Evolutionary conservation across 2,329 filamentous ascomycete genomes (phyloP).

Genomic region (Thermothelomyces thermophilus): DNA sequence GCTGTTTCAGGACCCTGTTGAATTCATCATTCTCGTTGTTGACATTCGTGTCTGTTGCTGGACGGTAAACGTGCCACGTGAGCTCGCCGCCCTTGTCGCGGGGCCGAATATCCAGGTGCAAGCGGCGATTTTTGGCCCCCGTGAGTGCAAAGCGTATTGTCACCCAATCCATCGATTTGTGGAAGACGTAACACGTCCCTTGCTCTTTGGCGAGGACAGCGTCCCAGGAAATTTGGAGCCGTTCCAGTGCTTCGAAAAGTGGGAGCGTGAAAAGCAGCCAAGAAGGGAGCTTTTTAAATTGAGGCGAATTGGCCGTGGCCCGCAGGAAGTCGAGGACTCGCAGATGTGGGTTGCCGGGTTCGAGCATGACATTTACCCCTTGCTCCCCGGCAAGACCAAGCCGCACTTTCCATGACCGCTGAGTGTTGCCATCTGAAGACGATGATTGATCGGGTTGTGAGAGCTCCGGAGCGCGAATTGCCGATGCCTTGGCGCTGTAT

Average conservation of each 20-base stretch:
- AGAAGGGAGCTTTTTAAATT: conserved; percentile 46
- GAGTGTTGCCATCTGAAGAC: neutral
- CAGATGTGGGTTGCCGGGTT: conserved; percentile 60
- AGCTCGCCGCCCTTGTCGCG: conserved; percentile 40
- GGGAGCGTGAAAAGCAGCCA: conserved; percentile 57
- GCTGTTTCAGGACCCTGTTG: conserved; percentile 34
- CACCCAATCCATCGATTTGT: conserved; percentile 51
- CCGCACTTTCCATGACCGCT: conserved; percentile 44
- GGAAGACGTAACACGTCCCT: conserved; percentile 44
- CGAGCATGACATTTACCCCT: conserved; percentile 52
- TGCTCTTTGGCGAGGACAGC: conserved; percentile 36
- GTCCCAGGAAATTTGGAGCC: conserved; percentile 52
- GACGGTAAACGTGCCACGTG: conserved; percentile 20
- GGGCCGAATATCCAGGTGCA: conserved; percentile 47
- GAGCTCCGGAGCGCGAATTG: neutral
- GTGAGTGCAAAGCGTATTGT: conserved; percentile 47
- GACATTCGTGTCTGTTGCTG: conserved; percentile 21
- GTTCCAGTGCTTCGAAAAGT: conserved; percentile 54
- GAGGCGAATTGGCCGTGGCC: conserved; percentile 49
- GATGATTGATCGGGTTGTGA: neutral
- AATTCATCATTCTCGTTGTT: conserved; percentile 32
- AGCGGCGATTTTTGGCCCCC: conserved; percentile 28
- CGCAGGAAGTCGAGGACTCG: conserved; percentile 54
- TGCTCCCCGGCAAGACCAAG: conserved; percentile 49
- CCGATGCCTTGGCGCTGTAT: conserved; percentile 42